Base-by-base conservation (phyloP, 2,329 filamentous ascomycete genomes). In the Cyclaneusma minus region DNA sequence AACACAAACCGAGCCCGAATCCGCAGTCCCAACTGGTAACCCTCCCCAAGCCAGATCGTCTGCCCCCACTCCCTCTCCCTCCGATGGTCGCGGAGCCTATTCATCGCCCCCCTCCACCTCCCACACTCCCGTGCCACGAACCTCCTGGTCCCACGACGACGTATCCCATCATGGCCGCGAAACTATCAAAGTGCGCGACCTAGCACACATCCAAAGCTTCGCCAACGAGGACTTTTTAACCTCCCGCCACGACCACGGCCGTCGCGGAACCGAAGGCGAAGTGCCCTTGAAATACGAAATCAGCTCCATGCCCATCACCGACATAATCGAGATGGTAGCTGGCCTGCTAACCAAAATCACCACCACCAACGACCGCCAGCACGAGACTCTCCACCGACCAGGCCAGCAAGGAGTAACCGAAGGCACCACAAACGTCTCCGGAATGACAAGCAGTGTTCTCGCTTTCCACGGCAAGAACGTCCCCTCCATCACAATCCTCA, bases 271-370 rank as follows among this genome's bases (percentile, higher is more conserved):
- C 60, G 19, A 62, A 64, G 39, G 62, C 62, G 35, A 65, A 64
- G 28, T 49, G 47, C 32, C 35, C 9, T 30, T 47, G 54, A 71
- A 70, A 47, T 98, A 93, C 49, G 89, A 95, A 52, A 94, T 98
- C 42, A 94, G 85, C 54, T 80, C 72, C 28, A 95, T 98, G 87
- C 89, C 89, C 27, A 91, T 95, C 29, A 73, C 78, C 37, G 87
- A 98, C 47, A 82, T 98, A 40, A 98, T 98, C 47, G 87, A 95
- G 52, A 95, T 98, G 89, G 89, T 98, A 4, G 89, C 89, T 4
- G 89, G 85, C 5, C 65, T 98, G 13, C 61, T 98, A 35, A 93
- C 87, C 30, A 95, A 95, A 52, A 98, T 98, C 42, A 95, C 89
- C 5, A 83, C 82, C 3, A 94, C 87, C 30, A 98, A 98, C 48